Percentiles rank a stretch among this genome's conserved stretches.
phyloP scores from a whole-genome alignment of 192 early-diverging fungal species.

The Lunasporangiospora selenospora region DNA sequence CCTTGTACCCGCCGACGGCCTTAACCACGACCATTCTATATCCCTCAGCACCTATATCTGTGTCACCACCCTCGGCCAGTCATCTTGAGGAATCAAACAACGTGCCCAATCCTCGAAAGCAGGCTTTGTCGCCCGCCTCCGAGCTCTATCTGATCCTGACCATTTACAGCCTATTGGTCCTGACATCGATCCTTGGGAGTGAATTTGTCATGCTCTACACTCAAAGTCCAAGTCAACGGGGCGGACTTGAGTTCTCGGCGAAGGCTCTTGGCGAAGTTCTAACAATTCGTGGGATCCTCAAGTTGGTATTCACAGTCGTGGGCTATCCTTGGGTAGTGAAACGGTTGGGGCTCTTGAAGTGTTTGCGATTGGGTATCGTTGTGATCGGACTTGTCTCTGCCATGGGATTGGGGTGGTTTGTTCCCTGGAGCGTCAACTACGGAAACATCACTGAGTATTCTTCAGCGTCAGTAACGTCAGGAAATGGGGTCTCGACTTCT shows the following conservation, averaged over 20 bases:
- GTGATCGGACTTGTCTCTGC: constrained; percentile 18
- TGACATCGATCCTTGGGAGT: constrained; percentile 20
- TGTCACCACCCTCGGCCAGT: too few species aligned
- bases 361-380: constrained; percentile 13
- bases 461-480: not conserved
- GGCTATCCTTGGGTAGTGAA: constrained; percentile 24
- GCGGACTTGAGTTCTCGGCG: constrained; percentile 30
- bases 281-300: constrained; percentile 21
- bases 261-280: constrained; percentile 13
- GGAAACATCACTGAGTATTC: too few species aligned
- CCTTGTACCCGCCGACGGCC: too few species aligned
- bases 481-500: not conserved
- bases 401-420: constrained; percentile 16
- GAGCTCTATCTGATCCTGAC: constrained; percentile 5
- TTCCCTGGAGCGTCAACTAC: constrained; percentile 9
- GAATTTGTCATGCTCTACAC: constrained; percentile 41
- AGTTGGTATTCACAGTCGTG: constrained; percentile 14
- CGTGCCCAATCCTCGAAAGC: too few species aligned
- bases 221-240: constrained; percentile 9
- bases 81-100: too few species aligned
- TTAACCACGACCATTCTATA: too few species aligned
- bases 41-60: too few species aligned
- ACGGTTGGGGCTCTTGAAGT: constrained; percentile 10
- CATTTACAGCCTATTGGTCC: constrained; percentile 23
- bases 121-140: not conserved